Base-by-base conservation (phyloP, 495 filamentous ascomycete genomes). In the Pyrenopolyporus hunteri region DNA sequence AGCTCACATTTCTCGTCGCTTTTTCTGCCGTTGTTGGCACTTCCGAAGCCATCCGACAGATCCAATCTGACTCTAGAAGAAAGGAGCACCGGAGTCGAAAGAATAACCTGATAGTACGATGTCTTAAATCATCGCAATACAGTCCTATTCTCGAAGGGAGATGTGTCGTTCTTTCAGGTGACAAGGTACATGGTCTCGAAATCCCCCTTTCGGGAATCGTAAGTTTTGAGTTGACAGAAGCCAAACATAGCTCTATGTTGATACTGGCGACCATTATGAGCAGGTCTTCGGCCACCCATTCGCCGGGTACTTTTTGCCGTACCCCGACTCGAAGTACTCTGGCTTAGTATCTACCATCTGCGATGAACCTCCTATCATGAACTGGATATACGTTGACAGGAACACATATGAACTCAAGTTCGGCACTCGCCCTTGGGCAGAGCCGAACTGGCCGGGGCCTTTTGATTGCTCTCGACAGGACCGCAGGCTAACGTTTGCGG, bases 351-450 rank as follows among this genome's bases (percentile, higher is more conserved):
- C 78, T 0, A 76, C 75, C 7, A 78, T 81, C 40, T 63, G 63
- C 2, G 78, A 80, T 46, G 77, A 79, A 7, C 77, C 80, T 0
- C 80, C 81, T 0, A 67, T 78, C 47, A 76, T 83, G 52, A 83
- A 83, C 56, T 83, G 81, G 81, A 75, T 83, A 28, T 83, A 82
- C 55, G 71, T 82, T 20, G 78, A 82, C 59, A 56, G 73, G 48
- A 71, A 74, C 47, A 81, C 78, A 2, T 75, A 78, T 49, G 79
- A 81, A 67, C 56, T 82, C 7, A 80, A 80, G 50, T 81, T 80
- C 49, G 80, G 80, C 0, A 67, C 74, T 37, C 72, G 73, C 7
- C 43, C 67, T 4, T 72, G 70, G 43, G 68, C 76, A 7, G 70
- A 78, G 31, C 72, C 69, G 6, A 71, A 81, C 37, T 55, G 73